Base-by-base conservation (phyloP, 805 yeast species). In the Saturnispora ahearnii region DNA sequence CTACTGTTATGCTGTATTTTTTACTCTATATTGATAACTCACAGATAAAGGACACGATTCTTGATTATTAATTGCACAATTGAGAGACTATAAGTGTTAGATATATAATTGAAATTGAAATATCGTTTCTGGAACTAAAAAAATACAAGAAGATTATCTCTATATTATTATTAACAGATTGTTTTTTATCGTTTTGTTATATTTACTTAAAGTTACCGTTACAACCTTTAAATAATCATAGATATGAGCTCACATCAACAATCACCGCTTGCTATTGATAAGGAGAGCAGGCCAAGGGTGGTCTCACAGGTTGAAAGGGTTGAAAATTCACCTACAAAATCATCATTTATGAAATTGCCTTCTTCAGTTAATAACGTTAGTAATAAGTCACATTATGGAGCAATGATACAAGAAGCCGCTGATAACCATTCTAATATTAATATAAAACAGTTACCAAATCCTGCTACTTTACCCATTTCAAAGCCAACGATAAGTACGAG, bases 241-340 rank as follows among this genome's bases (percentile, higher is more conserved):
- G 15, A 18, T 21, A 36, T 37, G 48, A 41, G 36, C 6, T 13
- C 26, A 5, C 34, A 36, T 5, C 43, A 45, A 22, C 43, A 36
- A 11, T 31, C 38, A 15, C 34, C 34, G 15, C 36, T 11, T 24
- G 30, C 42, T 24, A 38, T 24, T 11, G 26, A 12, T 24, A 22
- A n/a, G 12, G 43, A 37, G 21, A 18, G 30, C n/a, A 45, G 41
- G 33, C 29, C 31, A 12, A 41, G 50, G 12, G 46, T 48, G 5
- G 46, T 48, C n/a, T 48, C 50, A 3, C 42, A 28, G 5, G 46
- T 48, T 12, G 46, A 48, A 26, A 28, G 34, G 26, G 50, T 37
- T 6, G 46, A 42, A 26, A 41, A 41, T 18, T 43, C 46, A 10
- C 50, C 50, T 34, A 42, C 50, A 3, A 48, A 48, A 18, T 18